Percentiles rank a stretch among this genome's conserved stretches.
Conservation (phyloP, 441 rosid genomes). For the Codiaeum variegatum region DNA sequence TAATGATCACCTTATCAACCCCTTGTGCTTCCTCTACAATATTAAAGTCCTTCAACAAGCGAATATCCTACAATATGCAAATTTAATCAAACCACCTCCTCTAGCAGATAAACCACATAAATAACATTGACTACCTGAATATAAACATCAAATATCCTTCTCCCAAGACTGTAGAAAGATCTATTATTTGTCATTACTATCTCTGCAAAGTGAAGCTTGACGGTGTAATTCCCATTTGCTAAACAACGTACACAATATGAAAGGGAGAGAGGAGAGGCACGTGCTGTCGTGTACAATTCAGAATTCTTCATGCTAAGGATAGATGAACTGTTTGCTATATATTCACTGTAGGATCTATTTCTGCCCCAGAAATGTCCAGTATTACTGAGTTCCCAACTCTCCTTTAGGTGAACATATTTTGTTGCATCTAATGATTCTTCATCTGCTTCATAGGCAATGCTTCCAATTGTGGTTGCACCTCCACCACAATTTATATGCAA, state of each 20-base stretch:
- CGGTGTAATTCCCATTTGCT: constrained; percentile 18
- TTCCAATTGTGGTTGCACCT: constrained; percentile 13
- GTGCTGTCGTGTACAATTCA: constrained; percentile 17
- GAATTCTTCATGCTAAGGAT: constrained; percentile 21
- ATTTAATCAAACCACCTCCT: constrained; percentile 7
- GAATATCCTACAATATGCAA: constrained; percentile 17
- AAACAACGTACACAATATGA: constrained; percentile 23
- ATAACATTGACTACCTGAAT: constrained; percentile 11
- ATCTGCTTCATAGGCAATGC: constrained; percentile 32
- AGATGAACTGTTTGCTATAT: constrained; percentile 24
- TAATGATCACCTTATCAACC: constrained; percentile 18
- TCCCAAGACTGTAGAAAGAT: constrained; percentile 19
- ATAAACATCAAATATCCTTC: constrained; percentile 26
- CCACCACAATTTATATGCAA: constrained; percentile 35
- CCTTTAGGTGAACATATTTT: constrained; percentile 26
- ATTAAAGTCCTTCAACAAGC: constrained; percentile 26
- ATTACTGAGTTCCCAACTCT: constrained; percentile 41
- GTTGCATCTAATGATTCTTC: constrained; percentile 31
- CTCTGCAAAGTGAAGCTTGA: constrained; percentile 30
- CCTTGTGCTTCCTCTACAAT: constrained; percentile 25
- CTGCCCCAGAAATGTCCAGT: constrained; percentile 45
- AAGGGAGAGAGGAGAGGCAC: constrained; percentile 24
- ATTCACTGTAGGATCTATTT: not conserved
- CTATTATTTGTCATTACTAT: constrained; percentile 18
- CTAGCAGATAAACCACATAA: not conserved